Conservation (phyloP, 1,284 basidiomycete species). For the Ceratobasidium sp. region DNA sequence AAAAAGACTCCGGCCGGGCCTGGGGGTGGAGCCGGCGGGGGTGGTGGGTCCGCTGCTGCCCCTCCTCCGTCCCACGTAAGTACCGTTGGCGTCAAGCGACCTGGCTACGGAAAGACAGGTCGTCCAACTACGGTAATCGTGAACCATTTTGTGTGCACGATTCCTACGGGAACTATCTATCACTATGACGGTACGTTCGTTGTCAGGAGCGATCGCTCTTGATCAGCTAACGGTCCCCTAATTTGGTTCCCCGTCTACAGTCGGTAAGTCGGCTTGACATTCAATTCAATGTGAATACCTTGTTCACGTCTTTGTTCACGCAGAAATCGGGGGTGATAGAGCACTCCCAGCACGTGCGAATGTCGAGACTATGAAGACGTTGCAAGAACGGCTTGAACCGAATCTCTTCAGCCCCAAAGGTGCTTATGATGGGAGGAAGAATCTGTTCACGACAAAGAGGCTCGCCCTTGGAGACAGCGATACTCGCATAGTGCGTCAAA, state of each 20-base stretch:
- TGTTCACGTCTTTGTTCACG: neutral
- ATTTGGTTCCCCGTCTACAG: neutral
- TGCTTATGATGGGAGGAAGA: conserved; percentile 8
- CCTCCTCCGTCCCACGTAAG: conserved; percentile 46
- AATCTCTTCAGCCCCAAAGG: conserved; percentile 46
- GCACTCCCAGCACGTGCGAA: conserved; percentile 44
- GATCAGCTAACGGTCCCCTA: neutral
- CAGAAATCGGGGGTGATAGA: conserved; percentile 43
- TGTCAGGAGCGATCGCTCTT: neutral
- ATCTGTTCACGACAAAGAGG: conserved; percentile 66
- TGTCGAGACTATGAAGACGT: conserved; percentile 45
- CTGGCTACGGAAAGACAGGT: conserved; percentile 69
- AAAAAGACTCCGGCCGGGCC: neutral
- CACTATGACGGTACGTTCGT: conserved; percentile 46
- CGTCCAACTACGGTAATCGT: conserved; percentile 60
- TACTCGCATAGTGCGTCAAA: conserved; percentile 23
- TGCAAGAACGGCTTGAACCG: conserved; percentile 45
- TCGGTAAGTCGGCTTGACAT: conserved; percentile 3
- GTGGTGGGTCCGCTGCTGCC: neutral
- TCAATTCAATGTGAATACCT: neutral
- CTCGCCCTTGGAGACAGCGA: conserved; percentile 65
- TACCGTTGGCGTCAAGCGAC: conserved; percentile 71
- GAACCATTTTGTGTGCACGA: conserved; percentile 47
- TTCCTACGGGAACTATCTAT: conserved; percentile 43
- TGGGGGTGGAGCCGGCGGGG: neutral